Percentiles rank a stretch among this genome's conserved stretches.
phyloP scores from a whole-genome alignment of 345 rosid species.

The Hevea brasiliensis region DNA sequence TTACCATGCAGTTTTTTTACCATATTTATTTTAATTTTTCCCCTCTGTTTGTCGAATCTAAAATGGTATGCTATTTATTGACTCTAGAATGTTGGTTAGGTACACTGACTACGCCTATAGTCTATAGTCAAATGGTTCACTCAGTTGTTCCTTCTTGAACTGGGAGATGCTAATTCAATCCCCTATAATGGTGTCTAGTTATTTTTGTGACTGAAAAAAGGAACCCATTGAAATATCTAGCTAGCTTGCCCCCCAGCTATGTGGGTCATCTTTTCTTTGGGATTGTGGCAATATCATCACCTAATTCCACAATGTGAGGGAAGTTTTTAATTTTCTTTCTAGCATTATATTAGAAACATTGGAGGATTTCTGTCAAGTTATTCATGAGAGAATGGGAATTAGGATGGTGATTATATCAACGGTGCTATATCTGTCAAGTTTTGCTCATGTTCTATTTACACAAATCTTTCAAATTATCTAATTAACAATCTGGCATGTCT shows the following conservation, averaged over 20 bases:
- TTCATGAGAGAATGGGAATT: not conserved
- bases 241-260: not conserved
- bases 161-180: not conserved
- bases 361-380: not conserved
- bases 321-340: not conserved
- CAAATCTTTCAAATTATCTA: not conserved
- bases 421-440: not conserved
- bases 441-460: not conserved
- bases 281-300: not conserved
- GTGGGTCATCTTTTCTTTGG: not conserved
- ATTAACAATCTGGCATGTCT: not conserved
- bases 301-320: not conserved
- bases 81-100: not conserved
- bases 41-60: not conserved
- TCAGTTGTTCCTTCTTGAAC: not conserved
- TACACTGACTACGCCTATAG: not conserved
- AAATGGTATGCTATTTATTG: not conserved
- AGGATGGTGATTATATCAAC: not conserved
- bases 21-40: too few relatives aligned
- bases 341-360: too few relatives aligned
- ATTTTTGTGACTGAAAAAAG: too few relatives aligned
- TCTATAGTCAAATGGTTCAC: not conserved
- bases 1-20: too few relatives aligned
- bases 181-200: not conserved
- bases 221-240: not conserved